phyloP scores from a whole-genome alignment of 2,329 filamentous ascomycete genomes.

The Grosmannia huntii region DNA sequence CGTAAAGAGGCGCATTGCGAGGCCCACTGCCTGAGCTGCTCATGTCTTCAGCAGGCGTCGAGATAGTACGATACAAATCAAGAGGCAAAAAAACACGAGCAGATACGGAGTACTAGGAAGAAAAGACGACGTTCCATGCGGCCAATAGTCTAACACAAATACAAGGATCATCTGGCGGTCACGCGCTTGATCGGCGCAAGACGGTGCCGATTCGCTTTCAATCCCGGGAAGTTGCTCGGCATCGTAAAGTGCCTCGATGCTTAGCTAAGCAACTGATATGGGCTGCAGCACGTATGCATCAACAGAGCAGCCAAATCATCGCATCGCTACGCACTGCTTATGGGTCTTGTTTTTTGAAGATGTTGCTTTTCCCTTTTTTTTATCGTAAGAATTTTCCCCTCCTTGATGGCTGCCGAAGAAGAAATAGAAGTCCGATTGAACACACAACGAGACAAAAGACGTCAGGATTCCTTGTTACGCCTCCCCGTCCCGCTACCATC shows the following conservation, averaged over 20 bases:
- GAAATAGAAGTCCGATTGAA: constrained; percentile 2
- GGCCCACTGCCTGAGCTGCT: not conserved
- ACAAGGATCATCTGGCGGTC: not conserved
- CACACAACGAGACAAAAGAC: constrained; percentile 2
- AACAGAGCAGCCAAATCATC: too few relatives aligned
- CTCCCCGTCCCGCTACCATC: not conserved
- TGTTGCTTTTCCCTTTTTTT: not conserved
- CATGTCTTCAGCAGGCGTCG: not conserved
- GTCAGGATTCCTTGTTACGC: constrained; percentile 3
- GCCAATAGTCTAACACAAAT: not conserved
- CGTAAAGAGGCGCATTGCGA: not conserved
- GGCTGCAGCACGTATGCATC: not conserved
- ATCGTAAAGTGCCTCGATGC: not conserved
- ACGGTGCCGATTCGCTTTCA: not conserved
- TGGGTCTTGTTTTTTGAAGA: not conserved
- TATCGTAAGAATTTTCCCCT: not conserved
- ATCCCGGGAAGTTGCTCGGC: not conserved
- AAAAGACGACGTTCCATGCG: not conserved
- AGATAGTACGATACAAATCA: not conserved
- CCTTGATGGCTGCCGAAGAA: constrained; percentile 2
- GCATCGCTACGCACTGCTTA: too few relatives aligned
- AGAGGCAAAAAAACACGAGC: not conserved
- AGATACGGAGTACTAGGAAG: not conserved
- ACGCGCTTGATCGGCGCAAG: not conserved
- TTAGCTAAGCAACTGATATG: not conserved